These are phyloP conservation scores for Syzygium malaccense DNA, from an alignment of 441 rosid species.

Conservation along the genomic window DNA sequence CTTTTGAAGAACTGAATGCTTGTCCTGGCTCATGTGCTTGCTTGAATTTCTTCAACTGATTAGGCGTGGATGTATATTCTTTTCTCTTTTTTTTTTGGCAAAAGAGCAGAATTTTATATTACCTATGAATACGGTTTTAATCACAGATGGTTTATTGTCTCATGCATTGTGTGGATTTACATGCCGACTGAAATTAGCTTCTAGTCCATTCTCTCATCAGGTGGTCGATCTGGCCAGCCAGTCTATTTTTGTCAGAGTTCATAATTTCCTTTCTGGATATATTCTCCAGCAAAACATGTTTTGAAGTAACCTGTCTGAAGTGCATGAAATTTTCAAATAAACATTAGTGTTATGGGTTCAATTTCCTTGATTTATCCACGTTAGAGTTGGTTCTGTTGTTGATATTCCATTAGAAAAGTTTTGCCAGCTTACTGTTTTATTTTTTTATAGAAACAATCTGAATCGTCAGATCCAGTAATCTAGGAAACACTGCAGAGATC, in stretches of 20 bases:
- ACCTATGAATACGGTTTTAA: neutral
- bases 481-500: too few species aligned
- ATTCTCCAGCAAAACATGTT: conserved; percentile 58
- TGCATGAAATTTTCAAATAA: neutral
- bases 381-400: neutral
- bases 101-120: neutral
- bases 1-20: neutral
- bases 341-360: neutral
- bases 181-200: neutral
- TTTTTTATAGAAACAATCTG: neutral
- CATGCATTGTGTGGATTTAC: neutral
- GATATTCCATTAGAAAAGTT: neutral
- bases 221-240: conserved; percentile 86
- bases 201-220: conserved; percentile 28
- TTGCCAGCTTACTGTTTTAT: neutral
- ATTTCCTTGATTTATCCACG: neutral
- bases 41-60: neutral
- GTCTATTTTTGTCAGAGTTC: conserved; percentile 73
- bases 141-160: neutral
- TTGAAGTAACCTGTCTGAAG: conserved; percentile 43
- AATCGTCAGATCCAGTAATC: neutral
- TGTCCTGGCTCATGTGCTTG: neutral
- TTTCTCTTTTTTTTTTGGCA: neutral
- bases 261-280: conserved; percentile 67
- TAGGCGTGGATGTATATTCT: neutral